Evolutionary conservation across 2,329 filamentous ascomycete genomes (phyloP).

Genomic region (Venturia oleaginea): DNA sequence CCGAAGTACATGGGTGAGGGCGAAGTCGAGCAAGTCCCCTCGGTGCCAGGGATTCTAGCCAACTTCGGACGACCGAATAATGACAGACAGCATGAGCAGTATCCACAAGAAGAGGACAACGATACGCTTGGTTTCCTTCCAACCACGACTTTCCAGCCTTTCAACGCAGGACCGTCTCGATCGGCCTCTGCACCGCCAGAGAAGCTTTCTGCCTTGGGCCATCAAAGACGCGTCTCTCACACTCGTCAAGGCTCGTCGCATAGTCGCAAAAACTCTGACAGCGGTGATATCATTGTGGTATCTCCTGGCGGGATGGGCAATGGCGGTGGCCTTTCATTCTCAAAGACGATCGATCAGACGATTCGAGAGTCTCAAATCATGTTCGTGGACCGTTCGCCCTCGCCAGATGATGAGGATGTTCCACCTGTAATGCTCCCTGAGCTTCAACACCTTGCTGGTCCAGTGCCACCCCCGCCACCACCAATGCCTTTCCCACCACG

Average conservation of each 20-base stretch:
- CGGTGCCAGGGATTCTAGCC: conserved; percentile 50
- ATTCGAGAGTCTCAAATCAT: conserved; percentile 38
- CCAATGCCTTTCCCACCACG: conserved; percentile 24
- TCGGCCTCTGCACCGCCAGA: conserved; percentile 15
- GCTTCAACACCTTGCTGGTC: conserved; percentile 49
- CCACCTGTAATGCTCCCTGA: conserved; percentile 48
- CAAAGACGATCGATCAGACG: conserved; percentile 44
- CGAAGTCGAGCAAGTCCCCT: conserved; percentile 28
- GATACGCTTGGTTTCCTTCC: conserved; percentile 37
- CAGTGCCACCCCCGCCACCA: conserved; percentile 28
- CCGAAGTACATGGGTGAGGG: conserved; percentile 55
- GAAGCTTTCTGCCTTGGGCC: conserved; percentile 5
- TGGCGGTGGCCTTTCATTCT: conserved; percentile 4
- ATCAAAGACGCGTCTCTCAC: conserved; percentile 11
- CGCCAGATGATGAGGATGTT: conserved; percentile 1
- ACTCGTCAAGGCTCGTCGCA: conserved; percentile 3
- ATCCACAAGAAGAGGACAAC: conserved; percentile 27
- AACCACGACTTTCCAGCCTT: conserved; percentile 9
- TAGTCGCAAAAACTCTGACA: conserved; percentile 7
- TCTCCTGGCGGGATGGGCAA: conserved; percentile 32
- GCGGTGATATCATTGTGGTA: conserved; percentile 18
- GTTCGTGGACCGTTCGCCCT: conserved; percentile 26
- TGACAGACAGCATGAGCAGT: conserved; percentile 12
- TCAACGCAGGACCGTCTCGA: conserved; percentile 10
- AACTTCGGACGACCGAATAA: conserved; percentile 25